phyloP scores from a whole-genome alignment of 192 early-diverging fungal species.

The Backusella luteola region DNA sequence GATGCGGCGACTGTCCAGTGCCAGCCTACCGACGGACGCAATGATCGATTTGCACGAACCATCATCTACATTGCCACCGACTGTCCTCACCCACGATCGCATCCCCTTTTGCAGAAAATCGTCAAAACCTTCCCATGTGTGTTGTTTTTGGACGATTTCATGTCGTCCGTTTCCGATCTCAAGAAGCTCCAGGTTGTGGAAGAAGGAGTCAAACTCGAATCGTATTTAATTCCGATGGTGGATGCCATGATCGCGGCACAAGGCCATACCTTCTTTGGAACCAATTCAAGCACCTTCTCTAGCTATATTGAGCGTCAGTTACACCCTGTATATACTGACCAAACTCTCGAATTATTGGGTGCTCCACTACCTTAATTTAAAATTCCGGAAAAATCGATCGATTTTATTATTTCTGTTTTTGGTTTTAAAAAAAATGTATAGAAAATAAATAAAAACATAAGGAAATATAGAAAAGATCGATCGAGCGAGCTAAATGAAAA shows the following conservation, averaged over 20 bases:
- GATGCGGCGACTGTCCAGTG: neutral
- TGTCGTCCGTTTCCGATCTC: constrained; percentile 36
- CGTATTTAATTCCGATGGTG: constrained; percentile 53
- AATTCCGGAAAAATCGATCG: neutral
- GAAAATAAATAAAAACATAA: neutral
- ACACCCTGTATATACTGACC: constrained; percentile 33
- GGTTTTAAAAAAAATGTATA: neutral
- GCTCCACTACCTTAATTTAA: neutral
- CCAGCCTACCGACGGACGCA: constrained; percentile 1
- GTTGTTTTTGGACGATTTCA: constrained; percentile 47
- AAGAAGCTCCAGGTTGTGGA: constrained; percentile 21
- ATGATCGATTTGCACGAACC: constrained; percentile 24
- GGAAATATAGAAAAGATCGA: constrained; percentile 11
- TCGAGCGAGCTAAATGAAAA: neutral
- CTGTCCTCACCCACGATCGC: constrained; percentile 39
- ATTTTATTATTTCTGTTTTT: neutral
- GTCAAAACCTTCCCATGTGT: constrained; percentile 50
- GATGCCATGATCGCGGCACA: constrained; percentile 53
- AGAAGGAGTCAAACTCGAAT: constrained; percentile 45
- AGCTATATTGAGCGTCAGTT: constrained; percentile 42
- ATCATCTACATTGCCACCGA: constrained; percentile 56
- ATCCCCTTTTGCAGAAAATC: constrained; percentile 48
- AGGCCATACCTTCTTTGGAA: constrained; percentile 50
- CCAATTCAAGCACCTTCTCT: constrained; percentile 47
- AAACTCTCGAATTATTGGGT: constrained; percentile 21